phyloP scores from a whole-genome alignment of 2,329 filamentous ascomycete species.

The Drechslera avenae region DNA sequence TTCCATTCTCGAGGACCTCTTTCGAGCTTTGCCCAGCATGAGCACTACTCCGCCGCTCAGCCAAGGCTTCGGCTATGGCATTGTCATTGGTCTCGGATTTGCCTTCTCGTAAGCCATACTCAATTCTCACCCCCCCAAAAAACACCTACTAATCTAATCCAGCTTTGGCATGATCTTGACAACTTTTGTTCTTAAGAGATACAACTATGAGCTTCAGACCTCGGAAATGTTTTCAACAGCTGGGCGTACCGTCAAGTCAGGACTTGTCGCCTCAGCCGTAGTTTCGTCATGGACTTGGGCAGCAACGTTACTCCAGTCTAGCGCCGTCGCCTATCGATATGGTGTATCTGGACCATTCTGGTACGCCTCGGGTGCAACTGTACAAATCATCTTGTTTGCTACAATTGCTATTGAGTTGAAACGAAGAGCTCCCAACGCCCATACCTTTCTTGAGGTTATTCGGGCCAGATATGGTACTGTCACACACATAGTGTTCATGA shows the following conservation, averaged over 20 bases:
- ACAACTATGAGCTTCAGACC: slow-evolving; percentile 80
- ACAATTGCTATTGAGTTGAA: slow-evolving; percentile 91
- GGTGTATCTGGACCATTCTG: slow-evolving; percentile 70
- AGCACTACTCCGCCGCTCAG: slow-evolving; percentile 44
- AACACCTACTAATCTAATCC: slow-evolving; percentile 13
- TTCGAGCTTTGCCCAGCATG: not conserved
- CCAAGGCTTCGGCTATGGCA: slow-evolving; percentile 76
- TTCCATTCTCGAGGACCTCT: not conserved
- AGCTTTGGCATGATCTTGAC: slow-evolving; percentile 72
- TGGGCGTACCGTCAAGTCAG: slow-evolving; percentile 85
- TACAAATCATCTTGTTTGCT: slow-evolving; percentile 78
- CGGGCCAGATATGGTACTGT: slow-evolving; percentile 75
- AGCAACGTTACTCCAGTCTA: slow-evolving; percentile 78
- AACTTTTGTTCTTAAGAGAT: slow-evolving; percentile 71
- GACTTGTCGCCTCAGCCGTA: slow-evolving; percentile 85
- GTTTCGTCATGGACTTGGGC: slow-evolving; percentile 95
- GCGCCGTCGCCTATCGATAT: slow-evolving; percentile 82
- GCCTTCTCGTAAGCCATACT: slow-evolving; percentile 63
- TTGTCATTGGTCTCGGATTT: slow-evolving; percentile 75
- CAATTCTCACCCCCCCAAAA: not conserved
- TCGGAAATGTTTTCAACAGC: slow-evolving; percentile 93
- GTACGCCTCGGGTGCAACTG: slow-evolving; percentile 62
- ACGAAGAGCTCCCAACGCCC: slow-evolving; percentile 82
- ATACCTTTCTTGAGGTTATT: slow-evolving; percentile 83
- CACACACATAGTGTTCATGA: slow-evolving; percentile 78